Percentiles rank a stretch among this genome's conserved stretches.
Conservation (phyloP, 2,329 filamentous ascomycete genomes). For the Gliomastix tumulicola region DNA sequence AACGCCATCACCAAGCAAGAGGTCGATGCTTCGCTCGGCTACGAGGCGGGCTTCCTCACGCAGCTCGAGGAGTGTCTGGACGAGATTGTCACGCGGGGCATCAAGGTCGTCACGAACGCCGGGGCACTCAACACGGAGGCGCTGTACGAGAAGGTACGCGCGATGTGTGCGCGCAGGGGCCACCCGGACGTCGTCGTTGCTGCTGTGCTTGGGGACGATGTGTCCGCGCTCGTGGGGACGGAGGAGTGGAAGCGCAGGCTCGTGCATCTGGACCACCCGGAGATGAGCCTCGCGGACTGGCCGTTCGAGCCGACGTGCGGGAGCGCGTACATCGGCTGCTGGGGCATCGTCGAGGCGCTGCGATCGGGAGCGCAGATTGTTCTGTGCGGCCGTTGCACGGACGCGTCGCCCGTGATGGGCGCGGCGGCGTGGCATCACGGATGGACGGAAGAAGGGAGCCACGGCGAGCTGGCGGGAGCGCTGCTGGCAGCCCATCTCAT, state of each 20-base stretch:
- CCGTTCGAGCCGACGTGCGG: slow-evolving; percentile 15
- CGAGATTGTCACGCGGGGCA: slow-evolving; percentile 21
- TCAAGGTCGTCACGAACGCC: slow-evolving; percentile 30
- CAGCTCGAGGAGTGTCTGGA: slow-evolving; percentile 34
- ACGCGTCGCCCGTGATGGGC: slow-evolving; percentile 46
- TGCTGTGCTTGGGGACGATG: slow-evolving; percentile 29
- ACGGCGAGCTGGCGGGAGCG: slow-evolving; percentile 40
- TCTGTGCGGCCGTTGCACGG: slow-evolving; percentile 39
- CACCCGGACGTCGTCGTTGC: slow-evolving; percentile 22
- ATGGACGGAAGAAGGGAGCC: slow-evolving; percentile 39
- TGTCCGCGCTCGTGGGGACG: slow-evolving; percentile 15
- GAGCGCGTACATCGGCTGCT: slow-evolving; percentile 40
- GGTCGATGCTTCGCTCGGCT: slow-evolving; percentile 21
- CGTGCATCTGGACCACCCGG: slow-evolving; percentile 20
- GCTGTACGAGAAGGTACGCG: slow-evolving; percentile 19
- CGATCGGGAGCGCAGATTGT: slow-evolving; percentile 36
- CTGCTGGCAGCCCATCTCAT: slow-evolving; percentile 46
- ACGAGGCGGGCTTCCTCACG: slow-evolving; percentile 26
- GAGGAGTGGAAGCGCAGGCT: slow-evolving; percentile 6
- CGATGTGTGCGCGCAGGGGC: slow-evolving; percentile 18
- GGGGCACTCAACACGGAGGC: slow-evolving; percentile 27
- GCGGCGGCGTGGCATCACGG: slow-evolving; percentile 49
- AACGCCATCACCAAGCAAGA: slow-evolving; percentile 24
- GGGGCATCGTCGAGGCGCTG: slow-evolving; percentile 36
- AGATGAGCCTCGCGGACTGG: slow-evolving; percentile 18